Base-by-base conservation (phyloP, 345 rosid species). In the Populus tremula region DNA sequence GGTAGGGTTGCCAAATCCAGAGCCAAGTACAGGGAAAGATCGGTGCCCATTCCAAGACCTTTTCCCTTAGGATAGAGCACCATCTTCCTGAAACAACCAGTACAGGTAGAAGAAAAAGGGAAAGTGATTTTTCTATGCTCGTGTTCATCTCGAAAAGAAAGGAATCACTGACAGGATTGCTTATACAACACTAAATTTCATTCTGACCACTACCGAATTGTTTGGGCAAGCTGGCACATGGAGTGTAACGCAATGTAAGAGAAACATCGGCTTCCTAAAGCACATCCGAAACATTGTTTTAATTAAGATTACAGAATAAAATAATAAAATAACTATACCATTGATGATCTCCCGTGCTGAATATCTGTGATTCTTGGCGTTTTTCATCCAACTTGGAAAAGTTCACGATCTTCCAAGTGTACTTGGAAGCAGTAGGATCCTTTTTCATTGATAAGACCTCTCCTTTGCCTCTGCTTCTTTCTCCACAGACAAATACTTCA, bases 401-500 rank as follows among this genome's bases (percentile, higher is more conserved):
- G 80, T 74, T 79, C 2, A 74, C 78, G 25, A 88, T 74, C 77
- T 61, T 81, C 91, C 89, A 88, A 23, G 62, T 23, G 71, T 75
- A 59, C 39, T 75, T 84, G 35, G 31, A 23, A 13, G 53, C 10
- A 17, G n/a, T 1, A 35, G 73, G 6, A 21, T 82, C 77, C 27
- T 82, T 79, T 3, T 69, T 1, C 85, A 84, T 71, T 13, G 67
- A 72, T 31, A 88, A 72, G 62, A 76, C 67, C 75, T 88, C 88
- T 72, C 80, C 85, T 68, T 64, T 79, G n/a, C 83, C 80, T 1
- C 74, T 61, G 74, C 78, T 76, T 45, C 62, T 80, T 82, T 85
- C 92, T 78, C 73, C 80, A 20, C 70, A 3, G 17, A 84, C 86
- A 41, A 80, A 84, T 9, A 88, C 85, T 70, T 89, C 90, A 2